Base-by-base conservation (phyloP, 2,329 filamentous ascomycete species). In the Xylariales sp. region DNA sequence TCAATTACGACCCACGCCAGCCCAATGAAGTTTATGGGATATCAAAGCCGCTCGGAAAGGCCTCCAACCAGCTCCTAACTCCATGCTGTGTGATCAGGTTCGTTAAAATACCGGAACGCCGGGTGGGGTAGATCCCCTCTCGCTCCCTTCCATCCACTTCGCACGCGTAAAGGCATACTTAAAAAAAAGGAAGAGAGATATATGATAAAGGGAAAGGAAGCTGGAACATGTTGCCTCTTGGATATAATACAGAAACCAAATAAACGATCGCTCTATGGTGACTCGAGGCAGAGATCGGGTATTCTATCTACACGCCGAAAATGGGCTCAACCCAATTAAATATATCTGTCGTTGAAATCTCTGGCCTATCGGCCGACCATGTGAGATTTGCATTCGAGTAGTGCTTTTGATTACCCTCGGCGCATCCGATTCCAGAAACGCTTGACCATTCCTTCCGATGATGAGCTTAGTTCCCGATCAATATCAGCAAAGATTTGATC, bases 341-440 rank as follows among this genome's bases (percentile, higher is more conserved):
- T 41, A 49, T 46, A 9, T 46, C n/a, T 46, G 58, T 59, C 39
- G 54, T 57, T 54, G 30, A 58, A 55, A 45, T 23, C 12, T 39
- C 45, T 18, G n/a, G 9, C 34, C 12, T 28, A 41, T 54, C 43
- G n/a, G n/a, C 28, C 16, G 43, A 34, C 23, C n/a, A 28, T 28
- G 32, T 16, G 39, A 41, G 28, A 48, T 50, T 46, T 41, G 30
- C 12, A 49, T 43, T n/a, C 14, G 36, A 23, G 54, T 30, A 52
- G 59, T 8, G 10, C 8, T 36, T 30, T 23, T 23, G 16, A 30
- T 64, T 72, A 76, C 28, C 52, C 75, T 65, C 86, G 83, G 62
- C 85, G 82, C 46, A 91, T 86, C 67, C 83, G 84, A 69, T 90
- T 88, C 89, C 89, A 91, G 64, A 91, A 82, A 60, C 88, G 84